Percentiles rank a stretch among this genome's conserved stretches.
Conservation (phyloP, 345 rosid species). For the Eucalyptus caleyi region DNA sequence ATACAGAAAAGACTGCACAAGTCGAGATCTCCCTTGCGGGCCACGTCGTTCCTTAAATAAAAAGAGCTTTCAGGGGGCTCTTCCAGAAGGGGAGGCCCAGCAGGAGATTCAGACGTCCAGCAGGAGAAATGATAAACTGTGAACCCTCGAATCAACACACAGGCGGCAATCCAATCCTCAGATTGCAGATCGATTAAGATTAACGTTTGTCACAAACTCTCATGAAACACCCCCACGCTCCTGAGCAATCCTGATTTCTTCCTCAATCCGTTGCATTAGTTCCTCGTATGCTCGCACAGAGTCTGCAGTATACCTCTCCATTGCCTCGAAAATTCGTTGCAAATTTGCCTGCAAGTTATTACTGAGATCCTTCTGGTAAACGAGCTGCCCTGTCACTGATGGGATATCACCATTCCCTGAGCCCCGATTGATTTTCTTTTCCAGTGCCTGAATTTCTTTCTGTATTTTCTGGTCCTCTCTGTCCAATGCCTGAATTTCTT, state of each 20-base stretch:
- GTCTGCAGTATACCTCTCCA: conserved; percentile 73
- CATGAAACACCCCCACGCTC: conserved; percentile 25
- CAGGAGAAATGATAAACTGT: background rate
- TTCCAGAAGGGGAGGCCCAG: background rate
- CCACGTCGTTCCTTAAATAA: background rate
- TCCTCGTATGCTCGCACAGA: conserved; percentile 67
- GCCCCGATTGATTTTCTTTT: conserved; percentile 55
- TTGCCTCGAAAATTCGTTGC: conserved; percentile 66
- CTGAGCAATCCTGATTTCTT: conserved; percentile 30
- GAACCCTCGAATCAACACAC: background rate
- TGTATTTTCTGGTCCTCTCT: conserved; percentile 79
- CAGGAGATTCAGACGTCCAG: background rate
- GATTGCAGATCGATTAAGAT: background rate
- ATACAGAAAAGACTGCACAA: background rate
- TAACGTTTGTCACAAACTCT: background rate
- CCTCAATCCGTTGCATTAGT: conserved; percentile 63
- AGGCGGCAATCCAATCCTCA: background rate
- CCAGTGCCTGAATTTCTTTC: conserved; percentile 80
- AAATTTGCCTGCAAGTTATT: conserved; percentile 61
- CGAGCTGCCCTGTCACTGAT: conserved; percentile 27
- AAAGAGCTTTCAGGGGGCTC: background rate
- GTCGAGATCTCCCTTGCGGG: background rate
- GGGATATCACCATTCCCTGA: conserved; percentile 22
- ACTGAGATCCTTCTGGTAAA: conserved; percentile 68
- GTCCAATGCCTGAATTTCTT: conserved; percentile 76